Evolutionary conservation across 2,329 filamentous ascomycete genomes (phyloP).

Genomic region (Epichloe glyceriae): DNA sequence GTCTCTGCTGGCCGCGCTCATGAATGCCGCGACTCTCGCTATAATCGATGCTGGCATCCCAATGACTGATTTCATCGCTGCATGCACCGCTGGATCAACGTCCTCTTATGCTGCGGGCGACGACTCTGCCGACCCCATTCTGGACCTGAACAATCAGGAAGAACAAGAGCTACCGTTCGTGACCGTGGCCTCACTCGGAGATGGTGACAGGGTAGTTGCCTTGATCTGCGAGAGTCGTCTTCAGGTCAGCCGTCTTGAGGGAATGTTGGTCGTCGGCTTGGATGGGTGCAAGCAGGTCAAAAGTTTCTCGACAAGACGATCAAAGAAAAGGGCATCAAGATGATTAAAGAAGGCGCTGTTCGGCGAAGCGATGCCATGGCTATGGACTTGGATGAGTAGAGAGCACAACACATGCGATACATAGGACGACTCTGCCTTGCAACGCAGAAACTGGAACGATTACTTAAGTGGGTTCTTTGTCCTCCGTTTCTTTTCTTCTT

Average conservation of each 20-base stretch:
- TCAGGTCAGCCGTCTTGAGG: conserved; percentile 70
- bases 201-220: conserved; percentile 61
- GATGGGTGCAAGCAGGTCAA: conserved; percentile 84
- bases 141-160: conserved; percentile 69
- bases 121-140: conserved; percentile 59
- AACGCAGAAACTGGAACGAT: background rate
- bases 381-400: conserved; percentile 35
- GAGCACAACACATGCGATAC: background rate
- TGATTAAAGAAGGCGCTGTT: conserved; percentile 44
- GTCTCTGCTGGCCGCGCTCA: conserved; percentile 72
- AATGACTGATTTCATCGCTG: conserved; percentile 83
- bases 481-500: background rate
- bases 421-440: background rate
- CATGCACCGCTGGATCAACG: conserved; percentile 76
- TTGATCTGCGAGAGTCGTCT: conserved; percentile 79
- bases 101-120: conserved; percentile 52
- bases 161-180: conserved; percentile 81
- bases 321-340: conserved; percentile 51
- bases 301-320: conserved; percentile 72
- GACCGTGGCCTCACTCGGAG: conserved; percentile 70
- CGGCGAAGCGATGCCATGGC: conserved; percentile 34
- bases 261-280: conserved; percentile 83
- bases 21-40: conserved; percentile 85
- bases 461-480: background rate
- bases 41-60: conserved; percentile 91